Evolutionary conservation across 225 moss, liverwort and hornwort species (phyloP).

Genomic region (Pseudoscleropodium purum): DNA sequence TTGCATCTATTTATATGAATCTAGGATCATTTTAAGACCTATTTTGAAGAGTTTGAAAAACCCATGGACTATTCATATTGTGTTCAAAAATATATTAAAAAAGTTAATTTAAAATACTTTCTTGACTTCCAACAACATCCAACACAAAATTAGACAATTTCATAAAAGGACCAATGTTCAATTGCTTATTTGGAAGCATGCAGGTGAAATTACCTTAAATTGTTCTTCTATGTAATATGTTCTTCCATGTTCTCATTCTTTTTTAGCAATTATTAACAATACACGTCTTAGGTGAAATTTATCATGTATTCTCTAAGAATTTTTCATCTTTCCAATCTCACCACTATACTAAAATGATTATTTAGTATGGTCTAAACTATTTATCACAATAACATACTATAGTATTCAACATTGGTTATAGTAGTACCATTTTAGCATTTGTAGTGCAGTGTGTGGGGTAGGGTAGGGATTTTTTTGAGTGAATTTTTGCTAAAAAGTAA

Average conservation of each 20-base stretch:
- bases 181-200: not conserved
- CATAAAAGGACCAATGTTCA: not conserved
- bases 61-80: too few species aligned
- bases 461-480: too few species aligned
- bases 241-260: not conserved
- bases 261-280: not conserved
- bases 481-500: too few species aligned
- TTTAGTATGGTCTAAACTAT: not conserved
- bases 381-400: too few species aligned
- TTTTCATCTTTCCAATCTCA: not conserved
- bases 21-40: too few species aligned
- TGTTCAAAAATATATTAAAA: too few species aligned
- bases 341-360: rapidly evolving
- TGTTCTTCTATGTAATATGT: not conserved
- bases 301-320: rapidly evolving
- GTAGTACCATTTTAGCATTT: too few species aligned
- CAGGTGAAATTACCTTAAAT: not conserved
- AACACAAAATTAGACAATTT: not conserved
- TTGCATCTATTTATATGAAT: not conserved
- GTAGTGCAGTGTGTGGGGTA: too few species aligned
- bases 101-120: too few species aligned
- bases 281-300: not conserved
- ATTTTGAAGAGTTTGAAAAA: too few species aligned
- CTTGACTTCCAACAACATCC: not conserved
- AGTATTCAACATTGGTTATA: rapidly evolving